Conservation (phyloP, 192 early-diverging fungal species). For the Endogone sp. region DNA sequence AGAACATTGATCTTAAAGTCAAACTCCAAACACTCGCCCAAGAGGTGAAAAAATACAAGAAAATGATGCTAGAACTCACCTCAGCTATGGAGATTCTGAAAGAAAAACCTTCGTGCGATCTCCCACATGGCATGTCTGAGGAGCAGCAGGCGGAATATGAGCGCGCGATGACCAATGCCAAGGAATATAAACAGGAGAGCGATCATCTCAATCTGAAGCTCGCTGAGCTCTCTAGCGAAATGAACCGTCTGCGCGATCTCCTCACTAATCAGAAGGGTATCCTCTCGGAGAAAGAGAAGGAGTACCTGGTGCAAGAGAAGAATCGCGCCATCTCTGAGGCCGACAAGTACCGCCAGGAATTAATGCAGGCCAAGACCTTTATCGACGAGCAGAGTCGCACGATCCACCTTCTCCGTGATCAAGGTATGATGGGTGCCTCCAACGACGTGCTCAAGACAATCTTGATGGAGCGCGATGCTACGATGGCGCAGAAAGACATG, state of each 20-base stretch:
- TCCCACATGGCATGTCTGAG: slow-evolving; percentile 38
- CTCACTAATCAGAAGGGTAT: too few relatives aligned
- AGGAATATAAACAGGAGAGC: slow-evolving; percentile 18
- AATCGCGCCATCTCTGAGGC: neutral
- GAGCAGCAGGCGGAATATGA: slow-evolving; percentile 31
- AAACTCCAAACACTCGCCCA: slow-evolving; percentile 38
- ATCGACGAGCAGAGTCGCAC: slow-evolving; percentile 15
- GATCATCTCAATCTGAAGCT: slow-evolving; percentile 16
- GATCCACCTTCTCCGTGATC: slow-evolving; percentile 5
- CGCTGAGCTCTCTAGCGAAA: slow-evolving; percentile 20
- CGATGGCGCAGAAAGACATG: too few relatives aligned
- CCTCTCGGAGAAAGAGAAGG: too few relatives aligned
- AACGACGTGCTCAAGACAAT: too few relatives aligned
- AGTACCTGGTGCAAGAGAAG: too few relatives aligned
- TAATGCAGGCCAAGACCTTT: neutral
- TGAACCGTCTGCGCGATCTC: neutral
- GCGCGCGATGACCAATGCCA: slow-evolving; percentile 13
- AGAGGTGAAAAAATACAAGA: slow-evolving; percentile 44
- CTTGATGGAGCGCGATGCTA: too few relatives aligned
- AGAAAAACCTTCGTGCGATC: slow-evolving; percentile 24
- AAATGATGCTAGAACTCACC: slow-evolving; percentile 28
- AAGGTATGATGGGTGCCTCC: neutral
- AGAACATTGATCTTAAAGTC: slow-evolving; percentile 50
- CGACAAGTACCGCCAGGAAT: neutral
- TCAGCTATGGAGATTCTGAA: slow-evolving; percentile 40